A percentile compares a stretch with the other conserved stretches of the same genome.
Conservation (phyloP, 805 yeast species). For the Grigorovia yakushimaensis region DNA sequence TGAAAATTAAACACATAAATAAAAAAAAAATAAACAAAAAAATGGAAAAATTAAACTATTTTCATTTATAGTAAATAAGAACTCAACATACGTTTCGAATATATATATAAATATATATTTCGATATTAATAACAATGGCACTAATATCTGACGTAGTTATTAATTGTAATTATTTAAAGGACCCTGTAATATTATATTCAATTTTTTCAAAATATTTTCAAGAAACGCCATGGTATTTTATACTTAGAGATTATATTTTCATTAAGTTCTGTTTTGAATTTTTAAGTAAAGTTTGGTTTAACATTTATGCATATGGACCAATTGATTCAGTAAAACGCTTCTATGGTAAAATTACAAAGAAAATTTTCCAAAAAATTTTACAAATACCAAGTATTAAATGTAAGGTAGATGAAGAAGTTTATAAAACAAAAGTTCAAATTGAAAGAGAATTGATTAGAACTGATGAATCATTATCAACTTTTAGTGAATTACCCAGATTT, state of each 20-base stretch:
- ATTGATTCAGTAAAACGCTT: slow-evolving; percentile 21
- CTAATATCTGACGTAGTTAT: not conserved
- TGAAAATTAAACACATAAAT: no score
- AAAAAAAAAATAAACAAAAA: no score
- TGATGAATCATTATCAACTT: slow-evolving; percentile 37
- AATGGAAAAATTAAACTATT: no score
- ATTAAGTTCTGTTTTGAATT: slow-evolving; percentile 10
- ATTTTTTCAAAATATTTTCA: slow-evolving; percentile 1
- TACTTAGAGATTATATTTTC: slow-evolving; percentile 20
- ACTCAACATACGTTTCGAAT: no score
- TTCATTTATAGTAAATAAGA: no score
- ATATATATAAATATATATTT: no score
- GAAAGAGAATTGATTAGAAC: slow-evolving; percentile 51
- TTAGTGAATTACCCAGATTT: slow-evolving; percentile 41
- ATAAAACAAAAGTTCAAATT: slow-evolving; percentile 36
- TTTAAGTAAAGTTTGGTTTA: slow-evolving; percentile 3
- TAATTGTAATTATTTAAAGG: not conserved
- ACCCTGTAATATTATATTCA: not conserved
- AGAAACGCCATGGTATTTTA: slow-evolving; percentile 6
- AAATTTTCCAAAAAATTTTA: slow-evolving; percentile 28
- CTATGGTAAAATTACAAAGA: slow-evolving; percentile 14
- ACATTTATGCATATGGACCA: slow-evolving; percentile 34
- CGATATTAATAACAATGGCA: not conserved
- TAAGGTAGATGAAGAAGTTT: slow-evolving; percentile 54
- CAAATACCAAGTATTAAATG: slow-evolving; percentile 43